phyloP scores from a whole-genome alignment of 768 basidiomycete species.

The Podaxis mareebaensis region DNA sequence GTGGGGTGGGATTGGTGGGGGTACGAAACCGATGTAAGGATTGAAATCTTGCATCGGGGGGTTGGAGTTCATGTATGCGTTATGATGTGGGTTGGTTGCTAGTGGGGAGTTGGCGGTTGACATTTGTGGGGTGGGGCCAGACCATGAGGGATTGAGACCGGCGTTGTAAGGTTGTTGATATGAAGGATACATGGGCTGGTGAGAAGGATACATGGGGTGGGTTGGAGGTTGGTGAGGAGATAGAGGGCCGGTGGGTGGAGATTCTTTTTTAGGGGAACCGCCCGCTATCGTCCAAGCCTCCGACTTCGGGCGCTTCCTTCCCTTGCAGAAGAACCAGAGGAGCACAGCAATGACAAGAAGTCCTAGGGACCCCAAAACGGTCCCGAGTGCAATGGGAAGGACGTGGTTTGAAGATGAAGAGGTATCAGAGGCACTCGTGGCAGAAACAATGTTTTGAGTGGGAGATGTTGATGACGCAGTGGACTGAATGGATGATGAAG shows the following conservation, averaged over 20 bases:
- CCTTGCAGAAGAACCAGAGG: constrained; percentile 30
- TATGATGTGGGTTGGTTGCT: neutral
- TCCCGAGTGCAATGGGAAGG: constrained; percentile 34
- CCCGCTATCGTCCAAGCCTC: constrained; percentile 37
- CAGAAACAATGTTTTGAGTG: constrained; percentile 20
- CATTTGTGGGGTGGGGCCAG: neutral
- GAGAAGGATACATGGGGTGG: neutral
- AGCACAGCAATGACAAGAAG: constrained; percentile 27
- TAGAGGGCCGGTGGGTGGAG: neutral
- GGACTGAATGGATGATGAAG: constrained; percentile 16
- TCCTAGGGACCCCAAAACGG: constrained; percentile 32
- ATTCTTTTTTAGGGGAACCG: neutral
- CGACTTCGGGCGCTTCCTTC: constrained; percentile 28
- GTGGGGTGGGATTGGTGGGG: neutral
- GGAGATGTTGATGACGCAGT: constrained; percentile 22
- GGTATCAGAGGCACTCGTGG: neutral
- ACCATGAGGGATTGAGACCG: neutral
- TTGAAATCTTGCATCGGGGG: neutral
- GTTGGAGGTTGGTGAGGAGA: neutral
- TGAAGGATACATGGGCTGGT: neutral
- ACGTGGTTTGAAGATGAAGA: constrained; percentile 20
- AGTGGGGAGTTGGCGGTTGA: neutral
- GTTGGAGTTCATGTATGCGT: neutral
- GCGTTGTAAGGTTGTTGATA: neutral
- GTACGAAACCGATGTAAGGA: neutral